Percentiles rank a stretch among this genome's conserved stretches.
phyloP scores from a whole-genome alignment of 805 yeast species.

The Yarrowia osloensis region DNA sequence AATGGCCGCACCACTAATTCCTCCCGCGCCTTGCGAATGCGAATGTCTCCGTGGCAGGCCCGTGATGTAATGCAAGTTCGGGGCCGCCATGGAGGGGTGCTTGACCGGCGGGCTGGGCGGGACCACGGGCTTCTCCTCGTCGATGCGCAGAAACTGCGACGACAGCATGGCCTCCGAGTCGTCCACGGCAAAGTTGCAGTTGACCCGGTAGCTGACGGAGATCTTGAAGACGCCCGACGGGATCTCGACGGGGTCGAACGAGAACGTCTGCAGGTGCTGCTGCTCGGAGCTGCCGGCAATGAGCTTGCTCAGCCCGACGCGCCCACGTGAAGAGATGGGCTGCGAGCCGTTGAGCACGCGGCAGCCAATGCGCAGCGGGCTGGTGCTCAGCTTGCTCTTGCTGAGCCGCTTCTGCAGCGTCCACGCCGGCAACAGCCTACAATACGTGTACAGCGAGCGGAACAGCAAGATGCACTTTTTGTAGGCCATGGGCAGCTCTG shows the following conservation, averaged over 20 bases:
- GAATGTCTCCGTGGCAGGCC: slow-evolving; percentile 27
- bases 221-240: slow-evolving; percentile 71
- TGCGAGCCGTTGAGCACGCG: slow-evolving; percentile 71
- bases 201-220: slow-evolving; percentile 76
- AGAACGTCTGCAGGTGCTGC: slow-evolving; percentile 34
- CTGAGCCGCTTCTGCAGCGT: slow-evolving; percentile 53
- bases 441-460: slow-evolving; percentile 67
- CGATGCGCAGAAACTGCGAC: slow-evolving; percentile 56
- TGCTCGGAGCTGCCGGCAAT: slow-evolving; percentile 44
- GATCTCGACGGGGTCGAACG: slow-evolving; percentile 71
- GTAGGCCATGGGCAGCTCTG: slow-evolving; percentile 67
- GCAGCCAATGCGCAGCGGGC: slow-evolving; percentile 55
- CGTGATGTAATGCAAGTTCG: slow-evolving; percentile 33
- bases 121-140: slow-evolving; percentile 38
- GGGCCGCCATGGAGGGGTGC: slow-evolving; percentile 57
- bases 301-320: slow-evolving; percentile 72
- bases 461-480: slow-evolving; percentile 73
- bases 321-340: slow-evolving; percentile 76
- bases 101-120: slow-evolving; percentile 51
- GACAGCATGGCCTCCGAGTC: slow-evolving; percentile 68
- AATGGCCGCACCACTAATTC: background rate
- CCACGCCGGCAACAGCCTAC: slow-evolving; percentile 71
- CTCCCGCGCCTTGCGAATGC: background rate
- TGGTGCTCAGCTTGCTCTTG: slow-evolving; percentile 45
- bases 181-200: slow-evolving; percentile 64